A percentile compares a stretch with the other conserved stretches of the same genome.
These are phyloP conservation scores for Copromyces sp. DNA, from an alignment of 495 filamentous ascomycete species.

Conservation along the genomic window DNA sequence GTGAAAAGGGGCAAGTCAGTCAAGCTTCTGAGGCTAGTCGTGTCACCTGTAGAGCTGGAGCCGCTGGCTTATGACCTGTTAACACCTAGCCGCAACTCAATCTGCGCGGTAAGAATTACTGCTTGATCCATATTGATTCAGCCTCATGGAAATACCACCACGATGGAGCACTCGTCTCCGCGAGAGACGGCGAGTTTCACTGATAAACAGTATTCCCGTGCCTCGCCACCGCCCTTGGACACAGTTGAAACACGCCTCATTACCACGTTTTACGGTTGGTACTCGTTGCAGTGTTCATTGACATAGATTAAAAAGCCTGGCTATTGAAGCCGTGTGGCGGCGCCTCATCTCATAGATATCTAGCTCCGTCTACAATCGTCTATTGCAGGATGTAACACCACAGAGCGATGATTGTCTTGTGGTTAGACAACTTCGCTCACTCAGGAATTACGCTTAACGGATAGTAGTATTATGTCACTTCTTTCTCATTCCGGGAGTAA, in stretches of 20 bases:
- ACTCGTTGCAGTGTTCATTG: not conserved
- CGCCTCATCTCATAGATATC: not conserved
- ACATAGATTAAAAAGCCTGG: not conserved
- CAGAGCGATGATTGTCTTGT: not conserved
- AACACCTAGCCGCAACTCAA: not conserved
- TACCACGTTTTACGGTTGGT: not conserved
- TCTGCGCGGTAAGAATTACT: not conserved
- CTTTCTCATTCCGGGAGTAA: not conserved
- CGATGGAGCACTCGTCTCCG: not conserved
- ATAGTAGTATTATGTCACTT: not conserved
- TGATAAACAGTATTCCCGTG: not conserved
- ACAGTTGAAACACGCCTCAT: not conserved
- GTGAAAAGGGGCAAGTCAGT: not conserved
- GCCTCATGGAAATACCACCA: not conserved
- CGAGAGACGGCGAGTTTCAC: not conserved
- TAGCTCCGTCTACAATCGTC: not conserved
- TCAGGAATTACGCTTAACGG: not conserved
- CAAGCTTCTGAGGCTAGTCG: not conserved
- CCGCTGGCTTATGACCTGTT: not conserved
- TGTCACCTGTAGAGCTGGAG: not conserved
- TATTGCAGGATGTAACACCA: not conserved
- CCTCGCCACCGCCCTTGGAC: not conserved
- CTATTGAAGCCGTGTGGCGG: not conserved
- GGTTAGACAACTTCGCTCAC: not conserved
- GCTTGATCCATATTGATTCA: not conserved